Base-by-base conservation (phyloP, 129 eudicot species). In the Ambrosia trifida region DNA sequence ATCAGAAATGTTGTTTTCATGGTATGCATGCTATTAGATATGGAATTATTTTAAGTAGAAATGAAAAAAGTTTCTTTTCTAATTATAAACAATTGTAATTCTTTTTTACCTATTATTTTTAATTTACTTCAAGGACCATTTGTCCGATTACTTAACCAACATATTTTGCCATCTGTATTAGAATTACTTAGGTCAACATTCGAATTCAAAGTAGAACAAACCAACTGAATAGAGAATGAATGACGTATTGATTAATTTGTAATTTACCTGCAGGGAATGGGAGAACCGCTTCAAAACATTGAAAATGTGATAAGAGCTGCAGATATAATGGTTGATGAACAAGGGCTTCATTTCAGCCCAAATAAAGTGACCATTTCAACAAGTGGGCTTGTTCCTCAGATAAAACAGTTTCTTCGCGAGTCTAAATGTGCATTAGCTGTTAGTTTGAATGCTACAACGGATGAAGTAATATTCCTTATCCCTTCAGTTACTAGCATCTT, bases 321-420 rank as follows among this genome's bases (percentile, higher is more conserved):
- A 50, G 89, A 94, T 78, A 87, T 94, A 81, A 74, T 94, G 93
- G 89, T 87, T 4, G 95, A 94, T 56, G 98, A 87, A 74, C 98
- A 94, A 70, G 98, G 98, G 64, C 98, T 94, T 72, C 93, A 94
- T 32, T 84, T 94, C 82, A 89, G 98, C 82, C 98, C 98, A 20
- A 85, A 92, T 24, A 93, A 85, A 68, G 94, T 93, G 59, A 93
- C 96, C 31, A 52, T 93, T 76, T 93, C 98, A 30, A 93, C 98
- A 33, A 89, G 96, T 80, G 98, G 98, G 62, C 98, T 93, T 76
- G 98, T 93, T 35, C 98, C 98, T 45, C 96, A 93, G 78, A 64
- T 89, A 33, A 93, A 87, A 68, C 96, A 89, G 74, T 87, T 93
- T 64, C 95, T 93, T 32, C 91, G 83, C 1, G 90, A 93, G 72